Evolutionary conservation across 1,284 basidiomycete species (phyloP), one percentile per base, ranked within the genome.

Genomic region (Trichosporon sp.): DNA sequence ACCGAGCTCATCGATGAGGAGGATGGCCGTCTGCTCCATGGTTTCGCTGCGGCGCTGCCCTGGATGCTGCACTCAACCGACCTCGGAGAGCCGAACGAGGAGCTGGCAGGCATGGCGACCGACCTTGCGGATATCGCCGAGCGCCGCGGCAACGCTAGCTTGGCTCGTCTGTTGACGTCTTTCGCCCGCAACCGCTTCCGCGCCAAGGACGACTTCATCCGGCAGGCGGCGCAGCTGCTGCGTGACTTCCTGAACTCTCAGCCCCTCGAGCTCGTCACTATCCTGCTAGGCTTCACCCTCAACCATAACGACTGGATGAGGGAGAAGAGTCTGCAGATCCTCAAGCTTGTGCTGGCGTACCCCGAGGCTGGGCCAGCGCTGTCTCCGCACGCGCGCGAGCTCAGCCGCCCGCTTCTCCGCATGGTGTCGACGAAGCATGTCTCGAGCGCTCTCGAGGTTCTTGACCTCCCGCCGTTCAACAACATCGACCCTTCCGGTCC

Each of bases 171-270:
- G 76, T 92, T 96, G 88, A 91, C 88, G 1, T 96, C 93, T 6
- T 95, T 96, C 75, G 90, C 92, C 54, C 93, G 92, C 82, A 87
- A 88, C 26, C 91, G 93, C 61, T 98, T 98, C 87, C 88, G 95
- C 59, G 94, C 94, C 1, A 92, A 92, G 80, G 96, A 98, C 70
- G 95, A 98, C 82, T 94, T 98, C 82, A 88, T 96, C 71, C 90
- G 94, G 2, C 94, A 98, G 80, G 94, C 94, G 0, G 90, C 94
- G 19, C 87, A 89, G 2, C 91, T 92, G 75, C 87, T 98, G 56
- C 89, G 93, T 37, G 93, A 96, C 78, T 95, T 91, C 71, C 74
- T 85, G 89, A 88, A 26, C 78, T 76, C 77, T 80, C 66, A 89
- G 88, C 77, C 87, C 86, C 80, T 94, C 88, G 91, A 89, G 87